A percentile compares a stretch with the other conserved stretches of the same genome.
phyloP scores from a whole-genome alignment of 2,329 filamentous ascomycete species.

The Aureobasidium sp. region DNA sequence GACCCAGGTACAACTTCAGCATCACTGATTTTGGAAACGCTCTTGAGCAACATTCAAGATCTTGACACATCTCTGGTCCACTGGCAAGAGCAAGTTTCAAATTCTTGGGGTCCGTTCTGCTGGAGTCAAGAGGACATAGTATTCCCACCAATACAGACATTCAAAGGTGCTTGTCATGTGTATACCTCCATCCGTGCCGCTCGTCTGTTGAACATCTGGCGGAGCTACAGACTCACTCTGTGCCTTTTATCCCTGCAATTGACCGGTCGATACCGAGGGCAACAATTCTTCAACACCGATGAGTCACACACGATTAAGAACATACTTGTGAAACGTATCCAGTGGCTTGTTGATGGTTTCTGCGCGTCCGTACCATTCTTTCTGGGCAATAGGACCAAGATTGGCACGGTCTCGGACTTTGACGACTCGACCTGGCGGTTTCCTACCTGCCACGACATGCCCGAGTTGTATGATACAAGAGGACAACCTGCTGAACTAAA shows the following conservation, averaged over 20 bases:
- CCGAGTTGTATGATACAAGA: not conserved
- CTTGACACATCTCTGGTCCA: not conserved
- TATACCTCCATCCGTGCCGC: not conserved
- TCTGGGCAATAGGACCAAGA: not conserved
- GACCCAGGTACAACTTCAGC: not conserved
- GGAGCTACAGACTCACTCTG: not conserved
- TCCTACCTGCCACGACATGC: not conserved
- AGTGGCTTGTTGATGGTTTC: not conserved
- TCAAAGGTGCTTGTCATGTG: not conserved
- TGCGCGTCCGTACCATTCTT: slow-evolving; percentile 1
- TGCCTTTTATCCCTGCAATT: not conserved
- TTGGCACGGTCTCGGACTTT: not conserved
- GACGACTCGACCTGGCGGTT: not conserved
- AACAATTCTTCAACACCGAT: not conserved
- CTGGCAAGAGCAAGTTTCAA: not conserved
- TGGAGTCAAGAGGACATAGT: not conserved
- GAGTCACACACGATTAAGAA: not conserved
- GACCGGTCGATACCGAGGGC: not conserved
- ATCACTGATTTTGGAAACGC: not conserved
- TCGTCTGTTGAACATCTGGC: not conserved
- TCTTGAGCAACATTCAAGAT: not conserved
- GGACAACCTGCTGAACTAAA: not conserved
- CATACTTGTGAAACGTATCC: not conserved
- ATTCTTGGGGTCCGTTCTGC: not conserved
- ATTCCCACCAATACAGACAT: not conserved